A percentile compares a stretch with the other conserved stretches of the same genome.
Conservation (phyloP, 306 rosid genomes). For the Casuarina equisetifolia region DNA sequence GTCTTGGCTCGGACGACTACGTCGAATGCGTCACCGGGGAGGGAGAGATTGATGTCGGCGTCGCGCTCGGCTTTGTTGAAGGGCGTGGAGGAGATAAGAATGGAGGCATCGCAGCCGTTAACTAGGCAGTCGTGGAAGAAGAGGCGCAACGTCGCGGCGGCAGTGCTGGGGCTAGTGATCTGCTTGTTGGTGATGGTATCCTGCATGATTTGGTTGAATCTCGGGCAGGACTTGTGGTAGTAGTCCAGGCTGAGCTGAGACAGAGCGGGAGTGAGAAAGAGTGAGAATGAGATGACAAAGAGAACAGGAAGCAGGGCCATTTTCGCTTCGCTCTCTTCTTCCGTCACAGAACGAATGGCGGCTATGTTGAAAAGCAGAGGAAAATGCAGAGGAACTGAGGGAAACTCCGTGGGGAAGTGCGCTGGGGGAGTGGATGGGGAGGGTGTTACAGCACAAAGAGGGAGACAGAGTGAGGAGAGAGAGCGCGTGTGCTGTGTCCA, state of each 20-base stretch:
- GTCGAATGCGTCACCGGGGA: conserved; percentile 59
- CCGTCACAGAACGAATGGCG: too few relatives aligned
- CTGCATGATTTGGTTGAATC: conserved; percentile 32
- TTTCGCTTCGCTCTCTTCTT: too few relatives aligned
- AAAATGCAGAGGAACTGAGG: not conserved
- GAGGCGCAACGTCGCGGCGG: conserved; percentile 54
- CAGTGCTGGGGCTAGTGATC: conserved; percentile 34
- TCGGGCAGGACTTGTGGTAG: conserved; percentile 50
- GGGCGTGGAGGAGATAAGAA: conserved; percentile 42
- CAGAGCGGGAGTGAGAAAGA: conserved; percentile 10
- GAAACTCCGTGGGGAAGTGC: not conserved
- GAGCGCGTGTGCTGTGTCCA: not conserved
- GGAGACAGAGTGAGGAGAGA: not conserved
- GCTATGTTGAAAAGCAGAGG: not conserved
- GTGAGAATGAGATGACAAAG: conserved; percentile 1
- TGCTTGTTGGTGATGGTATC: conserved; percentile 30
- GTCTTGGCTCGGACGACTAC: conserved; percentile 35
- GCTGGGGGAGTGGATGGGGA: not conserved
- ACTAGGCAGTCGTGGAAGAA: conserved; percentile 55
- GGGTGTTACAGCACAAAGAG: conserved; percentile 1
- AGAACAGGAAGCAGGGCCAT: conserved; percentile 22
- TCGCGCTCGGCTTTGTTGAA: conserved; percentile 59
- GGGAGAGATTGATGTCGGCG: conserved; percentile 56
- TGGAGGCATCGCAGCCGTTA: conserved; percentile 54
- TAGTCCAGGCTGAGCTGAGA: conserved; percentile 36